Conservation (phyloP, 768 basidiomycete genomes). For the Butyriboletus loyo region DNA sequence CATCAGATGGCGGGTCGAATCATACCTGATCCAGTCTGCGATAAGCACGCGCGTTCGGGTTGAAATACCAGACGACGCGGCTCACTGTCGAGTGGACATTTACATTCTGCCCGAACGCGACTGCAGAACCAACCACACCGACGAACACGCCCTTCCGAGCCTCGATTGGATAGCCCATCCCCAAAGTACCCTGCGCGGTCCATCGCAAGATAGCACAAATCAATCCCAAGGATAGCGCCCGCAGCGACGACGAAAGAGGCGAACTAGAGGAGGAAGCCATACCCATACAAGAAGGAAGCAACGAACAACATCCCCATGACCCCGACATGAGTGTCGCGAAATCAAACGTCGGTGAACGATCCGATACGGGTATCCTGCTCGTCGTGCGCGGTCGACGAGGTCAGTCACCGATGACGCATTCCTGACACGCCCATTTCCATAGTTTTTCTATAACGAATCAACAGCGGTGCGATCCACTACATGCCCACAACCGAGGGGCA, state of each 20-base stretch:
- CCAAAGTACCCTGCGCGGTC: conserved; percentile 50
- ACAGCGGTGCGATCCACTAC: too few species aligned
- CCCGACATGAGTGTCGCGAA: conserved; percentile 51
- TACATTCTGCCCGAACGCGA: conserved; percentile 73
- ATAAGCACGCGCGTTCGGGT: background rate
- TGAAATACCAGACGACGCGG: background rate
- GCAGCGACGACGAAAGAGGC: conserved; percentile 44
- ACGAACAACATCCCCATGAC: conserved; percentile 48
- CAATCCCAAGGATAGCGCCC: conserved; percentile 49
- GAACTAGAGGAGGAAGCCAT: background rate
- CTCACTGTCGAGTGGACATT: conserved; percentile 54
- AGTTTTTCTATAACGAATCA: too few species aligned
- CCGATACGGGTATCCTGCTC: too few species aligned
- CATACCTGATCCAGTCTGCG: conserved; percentile 32
- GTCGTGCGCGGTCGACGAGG: too few species aligned
- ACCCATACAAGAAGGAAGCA: conserved; percentile 44
- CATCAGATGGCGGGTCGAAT: background rate
- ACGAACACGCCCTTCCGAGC: conserved; percentile 54
- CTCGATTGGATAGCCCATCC: conserved; percentile 57
- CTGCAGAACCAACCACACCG: conserved; percentile 73
- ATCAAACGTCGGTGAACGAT: too few species aligned
- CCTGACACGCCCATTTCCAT: too few species aligned
- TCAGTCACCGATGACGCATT: too few species aligned
- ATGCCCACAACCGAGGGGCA: too few species aligned
- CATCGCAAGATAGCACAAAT: conserved; percentile 51